phyloP scores from a whole-genome alignment of 805 yeast genomes.

The Candida andamanensis region DNA sequence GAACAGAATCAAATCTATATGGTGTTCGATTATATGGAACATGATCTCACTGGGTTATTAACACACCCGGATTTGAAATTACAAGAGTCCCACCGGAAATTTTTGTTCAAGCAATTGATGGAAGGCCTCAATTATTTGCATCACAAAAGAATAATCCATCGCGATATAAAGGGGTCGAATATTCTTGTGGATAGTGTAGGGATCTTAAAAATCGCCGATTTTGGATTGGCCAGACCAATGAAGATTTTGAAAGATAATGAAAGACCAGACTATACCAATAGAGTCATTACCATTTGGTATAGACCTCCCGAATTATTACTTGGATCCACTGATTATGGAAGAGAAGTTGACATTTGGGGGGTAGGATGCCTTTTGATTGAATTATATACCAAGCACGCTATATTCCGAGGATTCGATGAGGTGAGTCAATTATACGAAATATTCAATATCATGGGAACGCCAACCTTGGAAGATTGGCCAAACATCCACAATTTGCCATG shows the following conservation, averaged over 20 bases:
- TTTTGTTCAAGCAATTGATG: conserved; percentile 58
- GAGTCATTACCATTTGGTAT: conserved; percentile 96
- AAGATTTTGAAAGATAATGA: conserved; percentile 47
- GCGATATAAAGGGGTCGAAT: conserved; percentile 82
- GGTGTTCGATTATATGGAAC: conserved; percentile 92
- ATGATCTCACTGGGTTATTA: conserved; percentile 84
- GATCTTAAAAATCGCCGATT: conserved; percentile 67
- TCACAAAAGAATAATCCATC: conserved; percentile 61
- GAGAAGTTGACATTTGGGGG: conserved; percentile 96
- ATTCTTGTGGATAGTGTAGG: conserved; percentile 62
- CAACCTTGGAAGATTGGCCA: conserved; percentile 71
- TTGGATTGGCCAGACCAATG: conserved; percentile 78
- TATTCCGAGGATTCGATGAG: conserved; percentile 87
- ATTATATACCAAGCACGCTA: conserved; percentile 65
- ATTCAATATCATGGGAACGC: conserved; percentile 84
- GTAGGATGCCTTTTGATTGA: conserved; percentile 89
- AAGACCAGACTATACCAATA: conserved; percentile 80
- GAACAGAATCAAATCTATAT: conserved; percentile 70
- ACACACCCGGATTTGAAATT: conserved; percentile 67
- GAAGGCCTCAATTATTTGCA: conserved; percentile 70
- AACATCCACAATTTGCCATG: conserved; percentile 77
- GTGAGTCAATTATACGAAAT: conserved; percentile 75
- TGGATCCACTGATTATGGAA: conserved; percentile 86
- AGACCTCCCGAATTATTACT: conserved; percentile 91
- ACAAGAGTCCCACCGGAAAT: conserved; percentile 60